A percentile compares a stretch with the other conserved stretches of the same genome.
Conservation (phyloP, 768 basidiomycete genomes). For the Mycena albidolilacea region DNA sequence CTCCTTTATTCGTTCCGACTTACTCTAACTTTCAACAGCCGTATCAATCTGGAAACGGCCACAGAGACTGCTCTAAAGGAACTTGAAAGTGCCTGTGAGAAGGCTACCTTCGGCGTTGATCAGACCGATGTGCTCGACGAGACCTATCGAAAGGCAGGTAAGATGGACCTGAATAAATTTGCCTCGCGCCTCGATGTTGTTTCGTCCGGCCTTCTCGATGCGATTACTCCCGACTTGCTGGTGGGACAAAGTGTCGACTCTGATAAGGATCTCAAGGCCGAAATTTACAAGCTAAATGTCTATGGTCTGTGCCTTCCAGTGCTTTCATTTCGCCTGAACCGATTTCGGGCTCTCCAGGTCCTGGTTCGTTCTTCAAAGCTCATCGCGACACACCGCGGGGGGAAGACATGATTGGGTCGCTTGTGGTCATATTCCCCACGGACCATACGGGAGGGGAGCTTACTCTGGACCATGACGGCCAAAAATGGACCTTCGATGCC, state of each 20-base stretch:
- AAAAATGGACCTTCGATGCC: background rate
- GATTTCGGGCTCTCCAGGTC: constrained; percentile 31
- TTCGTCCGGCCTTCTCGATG: constrained; percentile 43
- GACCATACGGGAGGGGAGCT: constrained; percentile 60
- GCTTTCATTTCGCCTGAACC: background rate
- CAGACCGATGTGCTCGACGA: constrained; percentile 59
- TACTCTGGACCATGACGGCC: constrained; percentile 40
- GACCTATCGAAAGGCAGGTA: constrained; percentile 62
- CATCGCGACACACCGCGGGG: constrained; percentile 63
- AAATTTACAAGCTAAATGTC: constrained; percentile 64
- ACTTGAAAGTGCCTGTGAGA: constrained; percentile 54
- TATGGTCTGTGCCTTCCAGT: constrained; percentile 51
- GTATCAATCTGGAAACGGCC: constrained; percentile 6
- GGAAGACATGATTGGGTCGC: constrained; percentile 62
- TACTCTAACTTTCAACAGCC: background rate
- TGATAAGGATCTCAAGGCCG: constrained; percentile 44
- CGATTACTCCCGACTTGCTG: constrained; percentile 42
- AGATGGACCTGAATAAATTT: constrained; percentile 57
- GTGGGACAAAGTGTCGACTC: constrained; percentile 35
- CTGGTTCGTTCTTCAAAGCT: constrained; percentile 57
- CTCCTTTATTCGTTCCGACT: background rate
- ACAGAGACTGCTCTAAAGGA: constrained; percentile 37
- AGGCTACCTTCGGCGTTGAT: constrained; percentile 57
- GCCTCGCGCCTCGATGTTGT: constrained; percentile 49
- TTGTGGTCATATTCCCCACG: constrained; percentile 62